Conservation (phyloP, 2,329 filamentous ascomycete species). For the Phoma sp. region DNA sequence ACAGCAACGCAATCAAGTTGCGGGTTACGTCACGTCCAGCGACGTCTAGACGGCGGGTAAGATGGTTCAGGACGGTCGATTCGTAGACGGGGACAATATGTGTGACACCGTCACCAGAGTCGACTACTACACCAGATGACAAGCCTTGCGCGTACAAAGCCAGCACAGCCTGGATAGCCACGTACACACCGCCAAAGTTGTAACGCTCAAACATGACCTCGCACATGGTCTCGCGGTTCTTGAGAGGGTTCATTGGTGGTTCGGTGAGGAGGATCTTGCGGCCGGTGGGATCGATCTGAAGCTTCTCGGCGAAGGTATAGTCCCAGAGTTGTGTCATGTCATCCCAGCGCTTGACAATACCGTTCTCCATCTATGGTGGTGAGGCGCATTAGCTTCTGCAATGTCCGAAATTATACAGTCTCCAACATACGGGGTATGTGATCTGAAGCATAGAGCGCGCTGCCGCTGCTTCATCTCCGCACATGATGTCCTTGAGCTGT, state of each 20-base stretch:
- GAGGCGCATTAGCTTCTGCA: conserved; percentile 38
- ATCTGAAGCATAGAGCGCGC: conserved; percentile 98
- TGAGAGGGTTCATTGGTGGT: conserved; percentile 96
- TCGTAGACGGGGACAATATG: conserved; percentile 99
- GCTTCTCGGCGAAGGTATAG: conserved; percentile 97
- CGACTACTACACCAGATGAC: conserved; percentile 89
- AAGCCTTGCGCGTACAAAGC: conserved; percentile 95
- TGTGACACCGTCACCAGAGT: conserved; percentile 97
- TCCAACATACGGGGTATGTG: conserved; percentile 78
- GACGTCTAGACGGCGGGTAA: conserved; percentile 91
- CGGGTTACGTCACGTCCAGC: conserved; percentile 97
- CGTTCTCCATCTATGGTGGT: conserved; percentile 85
- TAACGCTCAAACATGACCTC: conserved; percentile 99
- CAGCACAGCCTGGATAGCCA: conserved; percentile 95
- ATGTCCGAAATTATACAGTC: conserved; percentile 17
- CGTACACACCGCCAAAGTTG: conserved; percentile 94
- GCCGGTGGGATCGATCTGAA: conserved; percentile 86
- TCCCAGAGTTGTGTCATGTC: conserved; percentile 99
- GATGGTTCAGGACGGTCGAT: conserved; percentile 95
- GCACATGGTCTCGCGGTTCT: conserved; percentile 97
- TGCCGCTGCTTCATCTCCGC: conserved; percentile 95
- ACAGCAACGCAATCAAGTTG: conserved; percentile 92
- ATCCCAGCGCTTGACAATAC: conserved; percentile 99
- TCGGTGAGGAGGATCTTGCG: conserved; percentile 98
- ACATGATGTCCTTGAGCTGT: conserved; percentile 98